Evolutionary conservation across 2,329 filamentous ascomycete genomes (phyloP).

Genomic region (Xylaria arbuscula): DNA sequence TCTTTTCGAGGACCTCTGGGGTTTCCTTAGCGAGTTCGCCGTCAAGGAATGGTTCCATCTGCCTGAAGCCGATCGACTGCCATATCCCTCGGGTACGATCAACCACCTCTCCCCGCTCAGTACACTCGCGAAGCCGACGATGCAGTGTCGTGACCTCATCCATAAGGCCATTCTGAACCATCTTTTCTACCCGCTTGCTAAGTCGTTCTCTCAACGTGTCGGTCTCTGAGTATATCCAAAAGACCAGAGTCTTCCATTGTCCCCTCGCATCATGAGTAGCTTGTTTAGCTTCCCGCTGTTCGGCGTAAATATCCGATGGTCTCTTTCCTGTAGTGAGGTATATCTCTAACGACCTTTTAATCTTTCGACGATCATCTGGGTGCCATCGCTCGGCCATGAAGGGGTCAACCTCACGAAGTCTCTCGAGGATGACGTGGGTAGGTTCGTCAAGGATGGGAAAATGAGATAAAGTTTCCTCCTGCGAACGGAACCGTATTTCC

Average conservation of each 20-base stretch:
- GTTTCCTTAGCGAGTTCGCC: conserved; percentile 53
- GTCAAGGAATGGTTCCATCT: conserved; percentile 79
- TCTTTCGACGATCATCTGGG: conserved; percentile 90
- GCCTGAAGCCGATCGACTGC: conserved; percentile 96
- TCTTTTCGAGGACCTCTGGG: conserved; percentile 59
- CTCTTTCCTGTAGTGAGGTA: conserved; percentile 83
- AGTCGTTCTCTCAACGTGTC: conserved; percentile 76
- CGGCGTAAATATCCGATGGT: conserved; percentile 87
- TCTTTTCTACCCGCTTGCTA: conserved; percentile 82
- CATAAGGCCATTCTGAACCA: conserved; percentile 71
- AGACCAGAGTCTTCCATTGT: conserved; percentile 72
- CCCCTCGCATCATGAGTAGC: conserved; percentile 32
- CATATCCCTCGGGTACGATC: conserved; percentile 89
- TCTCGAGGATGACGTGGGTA: conserved; percentile 76
- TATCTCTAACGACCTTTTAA: conserved; percentile 88
- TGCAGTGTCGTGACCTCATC: conserved; percentile 62
- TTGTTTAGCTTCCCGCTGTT: conserved; percentile 68
- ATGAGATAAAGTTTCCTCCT: conserved; percentile 55
- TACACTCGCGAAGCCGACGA: conserved; percentile 51
- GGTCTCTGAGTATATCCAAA: conserved; percentile 86
- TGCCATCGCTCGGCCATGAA: conserved; percentile 93
- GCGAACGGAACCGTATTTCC: conserved; percentile 48
- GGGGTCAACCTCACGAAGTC: conserved; percentile 84
- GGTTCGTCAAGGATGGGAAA: conserved; percentile 79
- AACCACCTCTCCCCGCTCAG: conserved; percentile 62